These are phyloP conservation scores for Trebouxia sp. DNA, from an alignment of 139 green algal genomes.

Conservation along the genomic window DNA sequence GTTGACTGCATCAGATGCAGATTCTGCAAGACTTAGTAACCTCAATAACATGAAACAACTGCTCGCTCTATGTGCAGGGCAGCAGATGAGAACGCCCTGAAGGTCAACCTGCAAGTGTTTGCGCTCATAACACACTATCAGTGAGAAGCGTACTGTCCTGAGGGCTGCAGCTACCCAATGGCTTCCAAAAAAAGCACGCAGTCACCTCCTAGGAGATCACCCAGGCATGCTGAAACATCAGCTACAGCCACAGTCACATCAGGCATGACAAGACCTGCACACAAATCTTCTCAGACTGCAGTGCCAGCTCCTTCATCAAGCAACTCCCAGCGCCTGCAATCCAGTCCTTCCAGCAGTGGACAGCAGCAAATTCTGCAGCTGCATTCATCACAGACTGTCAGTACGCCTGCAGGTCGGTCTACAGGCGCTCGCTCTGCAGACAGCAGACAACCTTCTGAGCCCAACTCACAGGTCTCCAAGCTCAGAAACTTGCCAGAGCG, in stretches of 20 bases:
- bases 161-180: neutral
- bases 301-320: neutral
- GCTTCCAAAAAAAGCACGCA: neutral
- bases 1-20: too few species aligned
- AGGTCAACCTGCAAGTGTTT: neutral
- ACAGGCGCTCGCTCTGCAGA: neutral
- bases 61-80: too few species aligned
- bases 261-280: neutral
- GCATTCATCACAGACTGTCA: neutral
- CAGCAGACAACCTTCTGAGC: neutral
- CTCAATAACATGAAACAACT: too few species aligned
- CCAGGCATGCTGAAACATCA: too few species aligned
- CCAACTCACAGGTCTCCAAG: neutral
- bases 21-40: too few species aligned
- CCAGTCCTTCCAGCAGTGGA: neutral
- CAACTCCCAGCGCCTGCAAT: neutral
- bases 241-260: neutral
- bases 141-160: neutral
- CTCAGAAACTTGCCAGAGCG: neutral
- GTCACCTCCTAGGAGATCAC: neutral
- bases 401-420: neutral
- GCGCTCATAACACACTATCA: neutral
- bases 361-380: neutral
- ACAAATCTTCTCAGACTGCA: neutral
- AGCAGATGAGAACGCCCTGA: too few species aligned